A percentile compares a stretch with the other conserved stretches of the same genome.
Conservation (phyloP, 2,329 filamentous ascomycete genomes). For the Chaetothyriales sp. region DNA sequence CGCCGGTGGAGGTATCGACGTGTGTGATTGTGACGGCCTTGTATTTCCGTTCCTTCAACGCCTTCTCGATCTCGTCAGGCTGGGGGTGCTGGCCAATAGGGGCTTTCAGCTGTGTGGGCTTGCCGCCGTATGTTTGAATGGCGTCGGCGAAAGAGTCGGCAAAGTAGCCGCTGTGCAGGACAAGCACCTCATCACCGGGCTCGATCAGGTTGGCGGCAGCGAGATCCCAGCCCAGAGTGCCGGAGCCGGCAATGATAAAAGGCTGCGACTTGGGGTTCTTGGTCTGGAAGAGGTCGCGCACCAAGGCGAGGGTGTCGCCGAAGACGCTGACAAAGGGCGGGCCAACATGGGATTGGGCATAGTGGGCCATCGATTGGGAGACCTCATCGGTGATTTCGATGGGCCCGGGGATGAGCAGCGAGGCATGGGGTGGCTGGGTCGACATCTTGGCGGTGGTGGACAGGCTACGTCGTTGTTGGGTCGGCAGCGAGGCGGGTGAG, state of each 20-base stretch:
- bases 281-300: constrained; percentile 90
- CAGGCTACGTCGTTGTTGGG: constrained; percentile 9
- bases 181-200: constrained; percentile 74
- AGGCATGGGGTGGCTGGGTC: constrained; percentile 44
- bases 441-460: constrained; percentile 15
- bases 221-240: constrained; percentile 91
- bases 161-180: constrained; percentile 94
- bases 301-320: constrained; percentile 71
- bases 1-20: constrained; percentile 92
- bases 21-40: constrained; percentile 92
- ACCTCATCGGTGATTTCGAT: constrained; percentile 15
- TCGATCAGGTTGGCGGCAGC: constrained; percentile 89
- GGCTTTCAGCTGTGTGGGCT: constrained; percentile 77
- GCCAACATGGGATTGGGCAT: constrained; percentile 72
- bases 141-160: constrained; percentile 89
- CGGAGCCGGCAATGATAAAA: constrained; percentile 84
- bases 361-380: constrained; percentile 14
- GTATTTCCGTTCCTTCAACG: constrained; percentile 78
- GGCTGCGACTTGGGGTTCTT: constrained; percentile 69
- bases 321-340: constrained; percentile 79
- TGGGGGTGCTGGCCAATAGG: constrained; percentile 78
- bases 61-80: constrained; percentile 73
- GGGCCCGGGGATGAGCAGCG: constrained; percentile 87
- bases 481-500: constrained; percentile 3
- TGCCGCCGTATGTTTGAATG: constrained; percentile 77